phyloP scores from a whole-genome alignment of 192 early-diverging fungal species.

The Podila epicladia region DNA sequence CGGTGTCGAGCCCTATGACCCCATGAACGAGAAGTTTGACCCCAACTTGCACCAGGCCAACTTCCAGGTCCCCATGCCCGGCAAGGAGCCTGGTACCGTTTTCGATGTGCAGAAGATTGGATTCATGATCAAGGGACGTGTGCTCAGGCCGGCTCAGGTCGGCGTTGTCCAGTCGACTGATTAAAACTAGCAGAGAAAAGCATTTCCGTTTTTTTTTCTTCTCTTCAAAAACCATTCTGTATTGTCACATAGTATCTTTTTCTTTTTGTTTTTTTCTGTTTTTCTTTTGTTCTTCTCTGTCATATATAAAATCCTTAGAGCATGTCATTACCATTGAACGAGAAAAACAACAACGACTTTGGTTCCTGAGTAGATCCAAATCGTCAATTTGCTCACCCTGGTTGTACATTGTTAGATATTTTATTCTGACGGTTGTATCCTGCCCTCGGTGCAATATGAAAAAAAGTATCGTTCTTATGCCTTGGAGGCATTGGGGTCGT shows the following conservation, averaged over 20 bases:
- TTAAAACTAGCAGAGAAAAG: neutral
- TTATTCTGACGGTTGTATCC: too few species aligned
- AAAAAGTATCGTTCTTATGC: neutral
- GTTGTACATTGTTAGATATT: too few species aligned
- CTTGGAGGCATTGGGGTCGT: slow-evolving; percentile 5
- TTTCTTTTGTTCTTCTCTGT: neutral
- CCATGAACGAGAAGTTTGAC: slow-evolving; percentile 92
- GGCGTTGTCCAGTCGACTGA: slow-evolving; percentile 79
- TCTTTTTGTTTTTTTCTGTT: neutral
- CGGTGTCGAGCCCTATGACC: slow-evolving; percentile 84
- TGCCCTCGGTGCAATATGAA: too few species aligned
- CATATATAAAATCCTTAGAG: slow-evolving; percentile 1
- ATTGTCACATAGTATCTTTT: neutral
- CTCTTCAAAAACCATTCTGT: neutral
- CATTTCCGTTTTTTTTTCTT: neutral
- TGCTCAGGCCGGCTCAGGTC: slow-evolving; percentile 94
- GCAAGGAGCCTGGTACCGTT: slow-evolving; percentile 89
- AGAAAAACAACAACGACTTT: too few species aligned
- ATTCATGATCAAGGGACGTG: slow-evolving; percentile 91
- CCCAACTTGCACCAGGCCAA: slow-evolving; percentile 94
- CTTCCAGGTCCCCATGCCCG: slow-evolving; percentile 91
- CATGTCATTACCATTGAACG: neutral
- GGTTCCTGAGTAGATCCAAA: too few species aligned
- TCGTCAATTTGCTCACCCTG: too few species aligned
- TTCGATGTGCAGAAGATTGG: slow-evolving; percentile 93